These are phyloP conservation scores for Cyanidiococcus yangmingshanensis DNA, from an alignment of 23 red algal species.

Conservation along the genomic window DNA sequence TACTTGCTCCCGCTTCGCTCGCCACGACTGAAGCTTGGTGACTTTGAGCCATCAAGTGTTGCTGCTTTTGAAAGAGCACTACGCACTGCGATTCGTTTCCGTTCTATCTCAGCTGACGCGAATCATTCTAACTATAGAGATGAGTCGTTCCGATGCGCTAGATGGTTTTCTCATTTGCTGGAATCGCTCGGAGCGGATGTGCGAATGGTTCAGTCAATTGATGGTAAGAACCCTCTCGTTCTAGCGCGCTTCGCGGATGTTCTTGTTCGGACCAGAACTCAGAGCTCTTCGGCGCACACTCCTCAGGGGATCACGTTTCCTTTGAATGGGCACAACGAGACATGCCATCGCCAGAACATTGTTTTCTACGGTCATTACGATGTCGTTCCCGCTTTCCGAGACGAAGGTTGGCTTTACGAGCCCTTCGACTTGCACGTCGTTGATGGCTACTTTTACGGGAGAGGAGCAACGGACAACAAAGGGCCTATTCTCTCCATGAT, in stretches of 20 bases:
- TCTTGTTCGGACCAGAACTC: background rate
- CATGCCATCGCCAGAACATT: slow-evolving; percentile 24
- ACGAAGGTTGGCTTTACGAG: slow-evolving; percentile 46
- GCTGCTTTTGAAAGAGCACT: background rate
- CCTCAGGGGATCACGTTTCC: background rate
- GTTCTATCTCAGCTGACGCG: background rate
- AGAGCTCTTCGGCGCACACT: too few species aligned
- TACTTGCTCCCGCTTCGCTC: background rate
- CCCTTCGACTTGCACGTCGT: slow-evolving; percentile 53
- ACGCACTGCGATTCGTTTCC: slow-evolving; percentile 9
- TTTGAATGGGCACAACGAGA: background rate
- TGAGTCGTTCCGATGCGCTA: background rate
- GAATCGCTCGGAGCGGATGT: background rate
- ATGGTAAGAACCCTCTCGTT: background rate
- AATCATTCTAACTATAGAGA: background rate
- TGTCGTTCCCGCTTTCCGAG: slow-evolving; percentile 54
- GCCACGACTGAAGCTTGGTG: background rate
- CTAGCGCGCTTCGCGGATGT: background rate
- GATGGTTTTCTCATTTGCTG: background rate
- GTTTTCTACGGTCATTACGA: slow-evolving; percentile 94
- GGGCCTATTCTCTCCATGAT: slow-evolving; percentile 73
- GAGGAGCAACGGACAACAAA: slow-evolving; percentile 90
- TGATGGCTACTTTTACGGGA: slow-evolving; percentile 80
- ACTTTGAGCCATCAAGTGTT: background rate
- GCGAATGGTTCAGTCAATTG: background rate